Base-by-base conservation (phyloP, 192 early-diverging fungal genomes). In the Umbelopsis vinacea region DNA sequence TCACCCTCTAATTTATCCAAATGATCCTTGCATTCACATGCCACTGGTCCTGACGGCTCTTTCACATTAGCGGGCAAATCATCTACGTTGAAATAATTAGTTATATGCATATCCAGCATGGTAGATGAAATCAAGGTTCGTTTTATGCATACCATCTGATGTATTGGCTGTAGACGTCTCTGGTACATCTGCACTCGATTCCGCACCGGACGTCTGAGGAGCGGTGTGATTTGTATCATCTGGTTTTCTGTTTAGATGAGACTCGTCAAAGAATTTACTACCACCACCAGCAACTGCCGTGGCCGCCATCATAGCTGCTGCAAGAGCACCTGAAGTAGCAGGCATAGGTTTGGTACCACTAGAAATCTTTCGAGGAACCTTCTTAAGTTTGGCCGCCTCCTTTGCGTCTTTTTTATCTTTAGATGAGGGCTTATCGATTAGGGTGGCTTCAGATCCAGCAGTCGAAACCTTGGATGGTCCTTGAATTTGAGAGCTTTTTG, bases 11-110 rank as follows among this genome's bases (percentile, higher is more conserved):
- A 66, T 57, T 86, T 84, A 50, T 93, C 92, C 29, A 87, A 71
- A 79, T 93, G 92, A 45, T 91, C 90, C 23, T 79, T 67, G 74
- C 92, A 93, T 12, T 82, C 82, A 63, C 92, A 93, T 22, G 50
- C 24, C 3, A 86, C 75, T 26, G 87, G 86, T 0, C 68, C 79
- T 11, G 77, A 55, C 2, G 92, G 92, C 19, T 48, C 53, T 8
- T 80, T 73, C 6, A 89, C 70, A 19, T 67, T 66, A 19, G 79
- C 50, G 12, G 91, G 90, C 26, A 88, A 74, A 4, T 73, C 87
- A 77, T 81, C 83, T 46, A 46, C 52, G 50, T 15, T 23, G 8
- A 73, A 21, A 71, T 40, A 47, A 17, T 15, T 15, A 72, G 22
- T 43, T 5, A 66, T 1, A 46, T 52, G 0, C 1, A 12, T 12